Base-by-base conservation (phyloP, 78 protist genomes). In the Neovahlkampfia damariscottae region DNA sequence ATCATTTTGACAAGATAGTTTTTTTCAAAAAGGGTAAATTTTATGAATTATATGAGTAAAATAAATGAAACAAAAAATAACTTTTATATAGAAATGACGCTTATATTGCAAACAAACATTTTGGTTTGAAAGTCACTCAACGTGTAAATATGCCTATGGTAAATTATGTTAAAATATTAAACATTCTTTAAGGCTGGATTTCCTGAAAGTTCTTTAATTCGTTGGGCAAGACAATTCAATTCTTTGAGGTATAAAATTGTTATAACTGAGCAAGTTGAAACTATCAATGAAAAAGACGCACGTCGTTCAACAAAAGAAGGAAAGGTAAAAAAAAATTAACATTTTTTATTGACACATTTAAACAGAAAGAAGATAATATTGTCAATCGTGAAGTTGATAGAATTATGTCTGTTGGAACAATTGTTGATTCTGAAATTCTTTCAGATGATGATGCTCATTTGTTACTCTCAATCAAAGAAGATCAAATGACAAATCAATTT, bases 11-110 rank as follows among this genome's bases (percentile, higher is more conserved):
- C 36, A 87, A 84, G 0, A 41, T 94, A 0, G 78, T 91, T 59
- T 90, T 89, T 40, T 92, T 86, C 80, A 88, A 84, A 67, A 90
- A 91, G 78, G 97, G 95, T 2, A 50, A n/a, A n/a, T n/a, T n/a
- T n/a, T n/a, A n/a, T n/a, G n/a, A n/a, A n/a, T n/a, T n/a, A n/a
- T n/a, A n/a, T n/a, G n/a, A n/a, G n/a, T n/a, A n/a, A n/a, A n/a
- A n/a, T n/a, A n/a, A n/a, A n/a, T n/a, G n/a, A n/a, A n/a, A n/a
- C n/a, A n/a, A n/a, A 70, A 93, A 93, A 74, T 94, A 92, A 74
- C 96, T 93, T 80, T 79, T 91, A 30, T 94, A 87, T 3, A 96
- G 92, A 37, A 67, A 40, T 9, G 98, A 94, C 34, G 98, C 98
- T 3, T 91, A 86, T 37, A 74, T 90, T 28, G 92, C 89, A 1